Percentiles rank a stretch among this genome's conserved stretches.
Conservation (phyloP, 768 basidiomycete genomes). For the Mycena maculata region DNA sequence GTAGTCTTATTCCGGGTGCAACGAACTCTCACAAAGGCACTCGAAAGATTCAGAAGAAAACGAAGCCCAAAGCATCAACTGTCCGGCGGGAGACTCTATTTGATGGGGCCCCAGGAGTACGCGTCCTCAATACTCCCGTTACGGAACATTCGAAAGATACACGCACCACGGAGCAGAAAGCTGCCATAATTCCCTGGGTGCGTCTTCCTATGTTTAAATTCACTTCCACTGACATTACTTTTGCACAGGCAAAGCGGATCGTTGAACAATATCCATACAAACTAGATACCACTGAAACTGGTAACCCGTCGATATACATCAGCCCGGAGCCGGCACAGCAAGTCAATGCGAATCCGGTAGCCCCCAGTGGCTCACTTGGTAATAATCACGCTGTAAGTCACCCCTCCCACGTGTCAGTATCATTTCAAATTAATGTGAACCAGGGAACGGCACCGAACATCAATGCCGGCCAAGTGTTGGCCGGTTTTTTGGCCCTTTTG, state of each 20-base stretch:
- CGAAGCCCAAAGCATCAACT: neutral
- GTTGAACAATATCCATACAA: too few species aligned
- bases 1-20: too few species aligned
- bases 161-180: slow-evolving; percentile 5
- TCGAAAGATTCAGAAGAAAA: slow-evolving; percentile 8
- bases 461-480: neutral
- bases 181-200: slow-evolving; percentile 18
- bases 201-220: neutral
- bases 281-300: neutral
- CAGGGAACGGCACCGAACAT: too few species aligned
- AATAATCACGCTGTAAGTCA: too few species aligned
- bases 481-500: neutral
- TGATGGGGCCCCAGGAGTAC: neutral
- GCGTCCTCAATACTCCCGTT: neutral
- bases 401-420: too few species aligned
- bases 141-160: slow-evolving; percentile 9
- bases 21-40: slow-evolving; percentile 14
- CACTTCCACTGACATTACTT: neutral
- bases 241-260: neutral
- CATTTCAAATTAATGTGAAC: too few species aligned
- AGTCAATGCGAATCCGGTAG: too few species aligned
- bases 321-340: too few species aligned
- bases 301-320: neutral
- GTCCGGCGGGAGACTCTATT: slow-evolving; percentile 5
- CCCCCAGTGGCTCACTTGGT: too few species aligned